phyloP scores from a whole-genome alignment of 1,284 basidiomycete genomes.

The Laetiporus sulphureus region DNA sequence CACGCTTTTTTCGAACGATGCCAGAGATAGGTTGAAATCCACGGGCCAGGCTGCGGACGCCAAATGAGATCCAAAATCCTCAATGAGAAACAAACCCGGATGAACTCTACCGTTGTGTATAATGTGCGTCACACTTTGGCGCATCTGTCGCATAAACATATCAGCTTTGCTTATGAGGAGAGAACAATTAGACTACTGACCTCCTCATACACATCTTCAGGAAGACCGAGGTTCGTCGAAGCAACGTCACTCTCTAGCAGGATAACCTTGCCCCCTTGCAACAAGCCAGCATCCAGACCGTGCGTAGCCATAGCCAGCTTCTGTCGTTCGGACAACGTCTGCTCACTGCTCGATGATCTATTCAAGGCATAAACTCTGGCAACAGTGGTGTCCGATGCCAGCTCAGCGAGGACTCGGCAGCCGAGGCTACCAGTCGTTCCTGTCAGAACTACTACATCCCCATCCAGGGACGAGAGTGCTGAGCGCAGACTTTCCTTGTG shows the following conservation, averaged over 20 bases:
- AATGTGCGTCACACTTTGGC: slow-evolving; percentile 23
- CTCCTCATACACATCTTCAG: slow-evolving; percentile 16
- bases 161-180: background rate
- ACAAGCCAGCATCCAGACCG: slow-evolving; percentile 17
- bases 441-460: slow-evolving; percentile 26
- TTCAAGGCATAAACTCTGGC: slow-evolving; percentile 26
- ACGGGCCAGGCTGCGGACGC: slow-evolving; percentile 29
- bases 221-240: slow-evolving; percentile 18
- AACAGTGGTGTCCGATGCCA: slow-evolving; percentile 17
- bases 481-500: slow-evolving; percentile 7
- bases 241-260: slow-evolving; percentile 24
- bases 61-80: background rate
- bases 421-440: slow-evolving; percentile 31
- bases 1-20: slow-evolving; percentile 18
- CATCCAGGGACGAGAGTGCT: background rate
- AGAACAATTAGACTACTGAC: slow-evolving; percentile 6
- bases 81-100: background rate
- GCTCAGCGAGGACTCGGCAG: slow-evolving; percentile 20
- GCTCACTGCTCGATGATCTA: slow-evolving; percentile 11
- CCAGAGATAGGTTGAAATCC: slow-evolving; percentile 26
- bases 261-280: slow-evolving; percentile 21
- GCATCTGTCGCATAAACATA: slow-evolving; percentile 14
- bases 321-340: slow-evolving; percentile 17
- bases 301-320: slow-evolving; percentile 16
- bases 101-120: slow-evolving; percentile 26